Percentiles rank a stretch among this genome's conserved stretches.
These are phyloP conservation scores for Astrothelium macrocarpum DNA, from an alignment of 495 filamentous ascomycete genomes.

Conservation along the genomic window DNA sequence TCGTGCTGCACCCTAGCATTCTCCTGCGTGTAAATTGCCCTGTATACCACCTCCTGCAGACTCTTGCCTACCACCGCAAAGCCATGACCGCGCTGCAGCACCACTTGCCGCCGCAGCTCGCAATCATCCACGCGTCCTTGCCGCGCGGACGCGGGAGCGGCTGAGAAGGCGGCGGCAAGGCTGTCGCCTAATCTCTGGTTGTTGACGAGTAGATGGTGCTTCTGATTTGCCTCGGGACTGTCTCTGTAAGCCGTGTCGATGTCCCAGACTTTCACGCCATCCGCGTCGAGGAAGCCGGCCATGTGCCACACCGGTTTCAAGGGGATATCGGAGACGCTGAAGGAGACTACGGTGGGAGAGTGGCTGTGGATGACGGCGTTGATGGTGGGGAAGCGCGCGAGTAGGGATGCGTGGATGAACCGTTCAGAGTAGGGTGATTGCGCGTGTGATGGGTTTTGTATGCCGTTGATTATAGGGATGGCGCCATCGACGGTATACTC, in stretches of 20 bases:
- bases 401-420: conserved; percentile 24
- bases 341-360: conserved; percentile 17
- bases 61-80: conserved; percentile 26
- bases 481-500: conserved; percentile 30
- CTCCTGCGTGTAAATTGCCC: conserved; percentile 31
- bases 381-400: conserved; percentile 10
- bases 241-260: background rate
- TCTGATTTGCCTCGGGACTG: background rate
- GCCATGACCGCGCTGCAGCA: conserved; percentile 33
- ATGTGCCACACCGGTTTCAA: conserved; percentile 16
- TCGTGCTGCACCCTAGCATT: conserved; percentile 22
- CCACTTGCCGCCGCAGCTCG: background rate
- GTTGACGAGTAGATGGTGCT: background rate
- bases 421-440: conserved; percentile 25
- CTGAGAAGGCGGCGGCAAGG: background rate
- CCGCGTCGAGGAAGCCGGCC: conserved; percentile 1
- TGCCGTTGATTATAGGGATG: conserved; percentile 23
- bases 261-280: background rate
- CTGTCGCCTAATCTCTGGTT: background rate
- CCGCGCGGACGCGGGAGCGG: background rate
- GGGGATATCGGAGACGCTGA: conserved; percentile 16
- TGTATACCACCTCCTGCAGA: conserved; percentile 29
- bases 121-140: no score
- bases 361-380: conserved; percentile 21
- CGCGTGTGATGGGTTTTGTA: conserved; percentile 1